Conservation (phyloP, 1,139 yeast species). For the Yamadazyma diddensiae region DNA sequence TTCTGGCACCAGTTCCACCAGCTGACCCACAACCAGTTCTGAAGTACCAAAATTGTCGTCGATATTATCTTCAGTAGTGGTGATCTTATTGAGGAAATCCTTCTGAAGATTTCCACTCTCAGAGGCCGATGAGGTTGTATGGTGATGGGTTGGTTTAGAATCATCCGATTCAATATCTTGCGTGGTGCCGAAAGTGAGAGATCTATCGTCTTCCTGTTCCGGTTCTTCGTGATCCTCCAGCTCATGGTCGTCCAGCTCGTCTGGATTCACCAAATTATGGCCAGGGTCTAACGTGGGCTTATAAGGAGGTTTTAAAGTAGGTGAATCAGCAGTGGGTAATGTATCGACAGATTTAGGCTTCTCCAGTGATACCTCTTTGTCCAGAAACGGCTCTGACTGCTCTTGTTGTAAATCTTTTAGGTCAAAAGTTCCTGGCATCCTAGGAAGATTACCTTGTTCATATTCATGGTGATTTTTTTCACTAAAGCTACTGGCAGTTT, state of each 20-base stretch:
- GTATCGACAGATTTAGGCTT: no score
- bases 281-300: constrained; percentile 44
- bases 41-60: constrained; percentile 19
- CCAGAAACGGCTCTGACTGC: neutral
- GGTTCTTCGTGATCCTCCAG: no score
- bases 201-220: neutral
- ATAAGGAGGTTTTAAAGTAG: constrained; percentile 8
- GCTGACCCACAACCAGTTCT: constrained; percentile 6
- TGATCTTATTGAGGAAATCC: constrained; percentile 29
- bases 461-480: no score
- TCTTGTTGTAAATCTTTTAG: constrained; percentile 45
- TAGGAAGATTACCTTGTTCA: constrained; percentile 40
- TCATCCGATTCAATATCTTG: neutral
- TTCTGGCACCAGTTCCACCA: constrained; percentile 5
- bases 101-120: constrained; percentile 17
- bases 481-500: no score
- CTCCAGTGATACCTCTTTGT: no score
- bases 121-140: constrained; percentile 9
- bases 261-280: no score
- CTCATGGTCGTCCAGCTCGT: no score
- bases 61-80: constrained; percentile 35
- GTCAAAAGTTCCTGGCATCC: constrained; percentile 60
- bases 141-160: neutral
- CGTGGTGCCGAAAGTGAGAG: neutral
- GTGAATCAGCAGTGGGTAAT: neutral